A percentile compares a stretch with the other conserved stretches of the same genome.
Conservation (phyloP, 2,329 filamentous ascomycete species). For the Aspergillus viridinutans region DNA sequence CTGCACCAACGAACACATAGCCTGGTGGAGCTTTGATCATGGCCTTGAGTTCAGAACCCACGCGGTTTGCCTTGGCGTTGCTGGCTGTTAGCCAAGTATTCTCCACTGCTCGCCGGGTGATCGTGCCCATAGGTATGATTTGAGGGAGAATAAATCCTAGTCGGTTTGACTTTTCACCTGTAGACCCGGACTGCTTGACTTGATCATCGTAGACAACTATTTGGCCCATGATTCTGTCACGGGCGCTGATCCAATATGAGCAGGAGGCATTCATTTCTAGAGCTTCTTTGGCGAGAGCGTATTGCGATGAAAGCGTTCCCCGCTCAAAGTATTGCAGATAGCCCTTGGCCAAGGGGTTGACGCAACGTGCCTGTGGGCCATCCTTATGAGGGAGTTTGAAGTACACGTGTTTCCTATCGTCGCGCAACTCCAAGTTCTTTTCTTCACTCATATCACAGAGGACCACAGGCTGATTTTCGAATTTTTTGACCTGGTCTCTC, state of each 20-base stretch:
- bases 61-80: constrained; percentile 92
- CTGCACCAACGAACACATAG: constrained; percentile 91
- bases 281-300: constrained; percentile 84
- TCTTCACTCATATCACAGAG: constrained; percentile 75
- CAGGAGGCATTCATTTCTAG: constrained; percentile 98
- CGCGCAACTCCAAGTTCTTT: constrained; percentile 58
- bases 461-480: constrained; percentile 66
- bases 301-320: constrained; percentile 81
- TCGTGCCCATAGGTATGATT: constrained; percentile 96
- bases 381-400: constrained; percentile 98
- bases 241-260: constrained; percentile 97
- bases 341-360: constrained; percentile 83
- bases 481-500: constrained; percentile 57
- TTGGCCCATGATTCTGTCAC: constrained; percentile 89
- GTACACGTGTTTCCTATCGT: constrained; percentile 65
- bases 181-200: constrained; percentile 21
- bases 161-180: constrained; percentile 23
- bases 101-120: constrained; percentile 89
- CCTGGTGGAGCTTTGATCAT: constrained; percentile 91
- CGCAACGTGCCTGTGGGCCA: constrained; percentile 77
- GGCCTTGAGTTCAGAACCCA: constrained; percentile 93
- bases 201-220: constrained; percentile 86
- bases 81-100: constrained; percentile 98
- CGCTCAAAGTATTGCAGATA: constrained; percentile 90
- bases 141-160: constrained; percentile 91